Conservation (phyloP, 441 rosid genomes). For the Jatropha podagrica region DNA sequence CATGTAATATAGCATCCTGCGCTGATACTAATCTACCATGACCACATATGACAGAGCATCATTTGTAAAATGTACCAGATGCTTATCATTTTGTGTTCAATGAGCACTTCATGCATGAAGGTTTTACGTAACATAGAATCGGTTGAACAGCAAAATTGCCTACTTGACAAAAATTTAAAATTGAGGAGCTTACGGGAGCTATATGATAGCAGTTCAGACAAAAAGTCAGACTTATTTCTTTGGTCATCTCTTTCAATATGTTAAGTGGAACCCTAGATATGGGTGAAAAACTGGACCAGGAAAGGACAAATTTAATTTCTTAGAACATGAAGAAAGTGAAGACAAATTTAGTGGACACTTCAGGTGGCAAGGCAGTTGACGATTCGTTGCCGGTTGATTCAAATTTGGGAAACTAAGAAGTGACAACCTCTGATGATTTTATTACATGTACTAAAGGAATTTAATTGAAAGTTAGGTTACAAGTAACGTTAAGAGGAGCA, state of each 20-base stretch:
- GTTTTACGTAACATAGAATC: background rate
- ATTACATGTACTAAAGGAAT: background rate
- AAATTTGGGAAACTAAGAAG: background rate
- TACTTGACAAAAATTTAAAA: background rate
- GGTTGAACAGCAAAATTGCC: background rate
- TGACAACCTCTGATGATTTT: background rate
- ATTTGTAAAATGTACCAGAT: background rate
- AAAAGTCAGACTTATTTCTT: constrained; percentile 1
- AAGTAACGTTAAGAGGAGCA: background rate
- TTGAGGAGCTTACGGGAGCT: background rate
- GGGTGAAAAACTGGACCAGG: background rate
- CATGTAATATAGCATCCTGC: background rate
- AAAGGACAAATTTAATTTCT: background rate
- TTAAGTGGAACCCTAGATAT: background rate
- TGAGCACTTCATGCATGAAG: background rate
- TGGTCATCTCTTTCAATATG: background rate
- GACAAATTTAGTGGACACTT: background rate
- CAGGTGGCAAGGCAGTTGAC: background rate
- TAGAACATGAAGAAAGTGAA: background rate
- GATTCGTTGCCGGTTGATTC: background rate
- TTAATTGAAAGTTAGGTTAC: background rate
- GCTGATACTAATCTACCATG: background rate
- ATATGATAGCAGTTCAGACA: background rate
- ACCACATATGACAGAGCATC: background rate
- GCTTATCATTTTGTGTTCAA: background rate